Base-by-base conservation (phyloP, 495 filamentous ascomycete species). In the Penicillium diatomitis region DNA sequence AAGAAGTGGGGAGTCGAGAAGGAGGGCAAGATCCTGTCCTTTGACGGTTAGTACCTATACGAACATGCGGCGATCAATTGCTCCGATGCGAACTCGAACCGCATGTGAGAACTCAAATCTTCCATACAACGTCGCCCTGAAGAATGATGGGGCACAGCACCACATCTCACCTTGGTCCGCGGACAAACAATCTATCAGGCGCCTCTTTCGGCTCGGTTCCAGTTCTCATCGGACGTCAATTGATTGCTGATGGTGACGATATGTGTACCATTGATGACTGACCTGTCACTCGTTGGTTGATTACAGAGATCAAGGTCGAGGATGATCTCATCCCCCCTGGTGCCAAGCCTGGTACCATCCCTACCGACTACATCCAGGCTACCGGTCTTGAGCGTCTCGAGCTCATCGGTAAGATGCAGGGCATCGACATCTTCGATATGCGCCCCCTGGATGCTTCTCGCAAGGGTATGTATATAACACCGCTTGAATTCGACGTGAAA, bases 341-440 rank as follows among this genome's bases (percentile, higher is more conserved):
- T 69, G 88, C 84, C 60, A 70, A 75, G 46, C 71, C 83, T 53
- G 92, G 91, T 55, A 87, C 85, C 66, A 75, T 99, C 55, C 88
- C 92, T 51, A 88, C 87, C 73, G 92, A 99, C 70, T 64, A 90
- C 64, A 87, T 95, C 61, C 92, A 99, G 68, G 74, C 91, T 39
- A 97, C 92, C 54, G 92, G 92, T 81, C 77, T 99, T 44, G 92
- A 99, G 77, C 91, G 92, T 73, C 81, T 99, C 60, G 92, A 99
- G 70, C 90, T 99, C 60, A 75, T 97, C 71, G 92, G 92, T 69
- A 99, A 99, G 81, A 95, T 96, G 85, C 87, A 97, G 76, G 88
- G 92, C 56, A 77, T 99, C 53, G 92, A 99, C 68, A 77, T 97
- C 64, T 99, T 97, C 73, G 94, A 99, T 71, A 95, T 96, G 90